Evolutionary conservation across 176 grass and related monocot genomes (phyloP), one percentile per base, ranked within the genome.

Genomic region (Aegilops umbellulata): DNA sequence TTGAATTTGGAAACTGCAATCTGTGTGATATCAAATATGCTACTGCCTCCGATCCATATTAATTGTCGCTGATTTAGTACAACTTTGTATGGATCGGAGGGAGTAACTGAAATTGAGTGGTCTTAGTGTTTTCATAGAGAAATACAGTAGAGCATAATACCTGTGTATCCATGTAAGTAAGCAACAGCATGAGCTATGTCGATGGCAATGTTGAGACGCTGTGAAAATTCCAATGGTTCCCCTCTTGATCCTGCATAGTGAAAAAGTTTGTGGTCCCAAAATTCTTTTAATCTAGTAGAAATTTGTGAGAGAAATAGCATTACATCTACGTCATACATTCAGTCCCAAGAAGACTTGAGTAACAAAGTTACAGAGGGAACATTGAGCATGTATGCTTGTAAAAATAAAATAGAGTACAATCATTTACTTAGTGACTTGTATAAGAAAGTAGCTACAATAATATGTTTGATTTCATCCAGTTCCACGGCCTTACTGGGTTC

Each of bases 111-210:
- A 51, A 62, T 23, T 16, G 27, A 8, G n/a, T 53, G 38, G 57
- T 61, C 36, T 42, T 27, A 63, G 0, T 31, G 34, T 55, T 73
- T 5, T 41, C 47, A 42, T 83, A 51, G 16, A 74, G 60, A 80
- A 80, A 73, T 47, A 53, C 49, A 19, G 15, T 53, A 60, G 8
- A 66, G 47, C 13, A 4, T 29, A 23, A 16, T 84, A 95, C 95
- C 93, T 95, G 93, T 80, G 65, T 98, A 95, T 82, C 88, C 86
- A 63, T 98, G 95, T 82, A 98, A 87, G 81, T 98, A 98, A 26
- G 95, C 60, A 47, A 98, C 75, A 13, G 86, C 93, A 87, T 98
- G 95, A 90, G 87, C 95, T 89, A 98, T 83, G 80, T 98, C 93
- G 23, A 88, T 92, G 29, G 87, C 93, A 82, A 98, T 86, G 69